Evolutionary conservation across 306 rosid genomes (phyloP).

Genomic region (Acmispon strigosus): DNA sequence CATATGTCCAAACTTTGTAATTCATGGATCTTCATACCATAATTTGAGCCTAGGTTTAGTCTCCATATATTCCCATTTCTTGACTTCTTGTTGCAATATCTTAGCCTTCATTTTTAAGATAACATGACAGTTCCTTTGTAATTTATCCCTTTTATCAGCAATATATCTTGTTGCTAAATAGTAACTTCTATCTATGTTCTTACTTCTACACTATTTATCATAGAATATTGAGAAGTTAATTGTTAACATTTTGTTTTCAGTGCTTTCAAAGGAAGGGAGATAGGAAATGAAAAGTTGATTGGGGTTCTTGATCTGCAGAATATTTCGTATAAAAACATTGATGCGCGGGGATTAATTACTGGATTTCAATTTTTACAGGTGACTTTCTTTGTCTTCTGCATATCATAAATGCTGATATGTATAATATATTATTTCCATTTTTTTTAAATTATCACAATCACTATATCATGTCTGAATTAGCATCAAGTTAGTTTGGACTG

Average conservation of each 20-base stretch:
- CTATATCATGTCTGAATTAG: background rate
- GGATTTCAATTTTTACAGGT: conserved; percentile 95
- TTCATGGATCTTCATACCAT: no score
- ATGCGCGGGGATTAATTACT: conserved; percentile 72
- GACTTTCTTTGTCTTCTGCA: background rate
- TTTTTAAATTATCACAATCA: background rate
- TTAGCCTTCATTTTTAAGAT: background rate
- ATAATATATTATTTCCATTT: background rate
- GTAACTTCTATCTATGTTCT: background rate
- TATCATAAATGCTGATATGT: background rate
- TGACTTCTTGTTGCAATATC: background rate
- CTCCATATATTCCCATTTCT: background rate
- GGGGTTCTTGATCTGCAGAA: conserved; percentile 68
- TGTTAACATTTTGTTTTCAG: conserved; percentile 22
- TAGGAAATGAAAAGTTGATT: conserved; percentile 78
- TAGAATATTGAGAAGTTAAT: background rate
- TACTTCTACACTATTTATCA: background rate
- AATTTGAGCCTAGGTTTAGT: no score
- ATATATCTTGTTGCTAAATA: background rate
- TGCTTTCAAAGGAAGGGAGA: conserved; percentile 61
- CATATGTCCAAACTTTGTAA: no score
- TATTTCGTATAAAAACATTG: conserved; percentile 56
- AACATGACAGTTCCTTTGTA: background rate
- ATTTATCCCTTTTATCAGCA: background rate
- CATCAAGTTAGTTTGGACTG: background rate